A percentile compares a stretch with the other conserved stretches of the same genome.
Evolutionary conservation across 2,329 filamentous ascomycete genomes (phyloP).

Genomic region (Lachnellula arida): DNA sequence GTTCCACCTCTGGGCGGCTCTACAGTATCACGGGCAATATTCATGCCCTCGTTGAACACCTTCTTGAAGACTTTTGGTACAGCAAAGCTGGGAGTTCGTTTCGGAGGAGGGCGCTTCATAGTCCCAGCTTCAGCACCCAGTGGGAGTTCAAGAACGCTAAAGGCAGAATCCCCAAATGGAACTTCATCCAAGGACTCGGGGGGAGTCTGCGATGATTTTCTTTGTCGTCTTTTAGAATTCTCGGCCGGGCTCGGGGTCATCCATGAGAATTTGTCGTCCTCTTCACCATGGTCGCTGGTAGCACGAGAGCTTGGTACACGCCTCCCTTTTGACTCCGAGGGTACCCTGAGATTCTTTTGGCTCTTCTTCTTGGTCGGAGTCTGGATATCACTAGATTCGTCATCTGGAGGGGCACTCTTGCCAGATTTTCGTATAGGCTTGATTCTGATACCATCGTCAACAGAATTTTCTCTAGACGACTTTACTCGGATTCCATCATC

Average conservation of each 20-base stretch:
- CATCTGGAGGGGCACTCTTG: constrained; percentile 12
- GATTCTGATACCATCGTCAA: constrained; percentile 4
- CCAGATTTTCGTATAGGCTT: constrained; percentile 14
- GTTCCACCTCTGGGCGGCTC: constrained; percentile 49
- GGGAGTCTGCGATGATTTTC: constrained; percentile 20
- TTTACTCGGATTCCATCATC: constrained; percentile 18
- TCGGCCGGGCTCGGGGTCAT: constrained; percentile 22
- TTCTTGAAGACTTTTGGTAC: constrained; percentile 61
- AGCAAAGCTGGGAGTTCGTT: constrained; percentile 53
- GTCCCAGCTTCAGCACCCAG: constrained; percentile 43
- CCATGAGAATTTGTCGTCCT: constrained; percentile 17
- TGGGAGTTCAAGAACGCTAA: constrained; percentile 58
- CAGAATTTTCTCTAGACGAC: constrained; percentile 12
- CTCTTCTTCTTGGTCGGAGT: constrained; percentile 20
- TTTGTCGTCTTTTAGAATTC: constrained; percentile 16
- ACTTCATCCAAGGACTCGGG: constrained; percentile 53
- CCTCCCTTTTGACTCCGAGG: constrained; percentile 13
- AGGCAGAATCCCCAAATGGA: constrained; percentile 61
- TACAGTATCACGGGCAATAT: constrained; percentile 57
- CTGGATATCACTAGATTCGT: background rate
- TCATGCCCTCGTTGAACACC: constrained; percentile 59
- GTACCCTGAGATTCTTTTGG: constrained; percentile 18
- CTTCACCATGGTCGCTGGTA: constrained; percentile 10
- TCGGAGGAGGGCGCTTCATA: constrained; percentile 39
- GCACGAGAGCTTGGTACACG: constrained; percentile 14